phyloP scores from a whole-genome alignment of 306 rosid species.

The Dicorynia guianensis region DNA sequence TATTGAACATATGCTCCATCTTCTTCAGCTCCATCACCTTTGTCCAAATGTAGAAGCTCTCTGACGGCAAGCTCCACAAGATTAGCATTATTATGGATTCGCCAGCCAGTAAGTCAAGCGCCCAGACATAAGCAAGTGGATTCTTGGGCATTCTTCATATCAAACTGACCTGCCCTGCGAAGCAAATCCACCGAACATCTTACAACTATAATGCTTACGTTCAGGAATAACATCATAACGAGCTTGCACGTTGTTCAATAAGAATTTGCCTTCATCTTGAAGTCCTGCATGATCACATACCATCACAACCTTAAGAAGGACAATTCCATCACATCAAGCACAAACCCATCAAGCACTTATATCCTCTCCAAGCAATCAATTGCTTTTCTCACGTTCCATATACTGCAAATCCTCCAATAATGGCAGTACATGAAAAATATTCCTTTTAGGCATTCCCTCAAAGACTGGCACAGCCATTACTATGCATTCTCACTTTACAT shows the following conservation, averaged over 20 bases:
- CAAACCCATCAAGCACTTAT: conserved; percentile 47
- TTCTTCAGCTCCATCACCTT: conserved; percentile 42
- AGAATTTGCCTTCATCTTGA: conserved; percentile 43
- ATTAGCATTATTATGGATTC: conserved; percentile 42
- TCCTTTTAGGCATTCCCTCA: conserved; percentile 46
- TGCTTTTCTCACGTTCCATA: conserved; percentile 45
- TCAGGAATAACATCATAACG: conserved; percentile 45
- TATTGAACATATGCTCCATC: conserved; percentile 53
- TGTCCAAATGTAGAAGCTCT: conserved; percentile 43
- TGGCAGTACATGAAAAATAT: conserved; percentile 56
- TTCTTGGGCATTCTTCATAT: conserved; percentile 53
- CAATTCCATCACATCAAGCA: conserved; percentile 53
- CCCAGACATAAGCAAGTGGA: conserved; percentile 62
- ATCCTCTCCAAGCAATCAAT: conserved; percentile 47
- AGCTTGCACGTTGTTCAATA: conserved; percentile 45
- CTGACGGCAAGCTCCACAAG: conserved; percentile 54
- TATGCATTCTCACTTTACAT: conserved; percentile 53
- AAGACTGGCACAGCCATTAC: conserved; percentile 53
- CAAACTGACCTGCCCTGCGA: conserved; percentile 50
- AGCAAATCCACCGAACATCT: conserved; percentile 54
- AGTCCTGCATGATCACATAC: conserved; percentile 54
- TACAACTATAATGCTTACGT: conserved; percentile 53
- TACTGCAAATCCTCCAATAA: conserved; percentile 50
- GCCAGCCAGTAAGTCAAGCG: conserved; percentile 52
- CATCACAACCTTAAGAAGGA: conserved; percentile 50